Conservation (phyloP, 148 eudicot species). For the Arbutus unedo region DNA sequence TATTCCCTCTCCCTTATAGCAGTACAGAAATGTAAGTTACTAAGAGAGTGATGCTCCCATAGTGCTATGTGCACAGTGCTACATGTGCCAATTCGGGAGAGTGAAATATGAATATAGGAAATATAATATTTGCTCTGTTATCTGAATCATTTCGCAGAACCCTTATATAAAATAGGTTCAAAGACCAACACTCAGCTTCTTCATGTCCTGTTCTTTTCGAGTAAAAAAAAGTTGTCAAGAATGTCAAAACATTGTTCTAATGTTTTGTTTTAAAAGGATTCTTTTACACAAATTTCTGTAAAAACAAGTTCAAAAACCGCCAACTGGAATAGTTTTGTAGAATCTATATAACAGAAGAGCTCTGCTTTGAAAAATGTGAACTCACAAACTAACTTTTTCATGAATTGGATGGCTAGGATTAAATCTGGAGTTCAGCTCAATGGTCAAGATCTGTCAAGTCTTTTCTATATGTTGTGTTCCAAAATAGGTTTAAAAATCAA, state of each 20-base stretch:
- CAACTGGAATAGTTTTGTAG: not conserved
- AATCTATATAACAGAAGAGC: too few species aligned
- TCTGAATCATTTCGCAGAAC: not conserved
- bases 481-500: too few species aligned
- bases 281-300: not conserved
- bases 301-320: not conserved
- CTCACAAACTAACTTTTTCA: too few species aligned
- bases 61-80: not conserved
- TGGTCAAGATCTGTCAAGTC: too few species aligned
- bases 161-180: not conserved
- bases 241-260: not conserved
- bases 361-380: too few species aligned
- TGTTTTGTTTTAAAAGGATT: not conserved
- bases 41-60: not conserved
- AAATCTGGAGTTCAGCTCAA: too few species aligned
- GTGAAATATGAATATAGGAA: not conserved
- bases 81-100: not conserved
- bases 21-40: not conserved
- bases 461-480: too few species aligned
- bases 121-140: not conserved
- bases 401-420: too few species aligned
- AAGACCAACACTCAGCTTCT: not conserved
- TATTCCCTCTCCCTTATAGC: not conserved
- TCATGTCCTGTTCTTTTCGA: not conserved
- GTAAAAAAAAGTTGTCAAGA: not conserved